Evolutionary conservation across 78 protist species (phyloP).

Genomic region (Dictyostelium capitatum): DNA sequence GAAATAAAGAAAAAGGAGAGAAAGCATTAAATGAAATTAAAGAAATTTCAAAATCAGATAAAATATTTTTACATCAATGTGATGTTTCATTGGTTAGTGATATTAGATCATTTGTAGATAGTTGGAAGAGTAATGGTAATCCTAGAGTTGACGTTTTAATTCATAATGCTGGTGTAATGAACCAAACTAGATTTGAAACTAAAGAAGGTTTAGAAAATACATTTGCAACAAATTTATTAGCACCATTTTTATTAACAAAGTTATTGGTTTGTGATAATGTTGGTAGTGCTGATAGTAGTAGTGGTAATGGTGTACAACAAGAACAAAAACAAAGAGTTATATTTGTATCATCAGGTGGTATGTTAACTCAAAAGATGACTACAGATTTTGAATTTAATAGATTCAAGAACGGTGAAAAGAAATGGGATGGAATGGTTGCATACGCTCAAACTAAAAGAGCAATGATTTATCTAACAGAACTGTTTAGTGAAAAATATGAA

Average conservation of each 20-base stretch:
- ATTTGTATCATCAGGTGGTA: conserved; percentile 63
- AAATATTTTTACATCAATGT: conserved; percentile 6
- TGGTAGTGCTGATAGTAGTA: background rate
- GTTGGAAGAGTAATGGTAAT: background rate
- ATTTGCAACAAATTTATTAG: conserved; percentile 63
- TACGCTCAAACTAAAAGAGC: conserved; percentile 70
- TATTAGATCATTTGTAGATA: background rate
- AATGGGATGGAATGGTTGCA: conserved; percentile 41
- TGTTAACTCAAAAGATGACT: conserved; percentile 47
- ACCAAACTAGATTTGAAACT: background rate
- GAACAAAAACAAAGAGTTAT: conserved; percentile 20
- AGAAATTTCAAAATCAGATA: background rate
- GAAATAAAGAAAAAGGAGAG: conserved; percentile 59
- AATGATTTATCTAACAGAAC: conserved; percentile 28
- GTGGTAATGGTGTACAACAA: background rate
- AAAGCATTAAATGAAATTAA: conserved; percentile 43
- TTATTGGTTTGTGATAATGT: background rate
- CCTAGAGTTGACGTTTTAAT: conserved; percentile 23
- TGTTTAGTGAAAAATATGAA: conserved; percentile 21
- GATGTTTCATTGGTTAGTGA: conserved; percentile 14
- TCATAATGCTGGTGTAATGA: conserved; percentile 75
- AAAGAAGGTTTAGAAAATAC: conserved; percentile 35
- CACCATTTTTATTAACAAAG: conserved; percentile 27
- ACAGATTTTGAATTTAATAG: conserved; percentile 37
- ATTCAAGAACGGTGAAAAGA: background rate